Evolutionary conservation across 2,329 filamentous ascomycete species (phyloP).

Genomic region (Neospermospora avenae): DNA sequence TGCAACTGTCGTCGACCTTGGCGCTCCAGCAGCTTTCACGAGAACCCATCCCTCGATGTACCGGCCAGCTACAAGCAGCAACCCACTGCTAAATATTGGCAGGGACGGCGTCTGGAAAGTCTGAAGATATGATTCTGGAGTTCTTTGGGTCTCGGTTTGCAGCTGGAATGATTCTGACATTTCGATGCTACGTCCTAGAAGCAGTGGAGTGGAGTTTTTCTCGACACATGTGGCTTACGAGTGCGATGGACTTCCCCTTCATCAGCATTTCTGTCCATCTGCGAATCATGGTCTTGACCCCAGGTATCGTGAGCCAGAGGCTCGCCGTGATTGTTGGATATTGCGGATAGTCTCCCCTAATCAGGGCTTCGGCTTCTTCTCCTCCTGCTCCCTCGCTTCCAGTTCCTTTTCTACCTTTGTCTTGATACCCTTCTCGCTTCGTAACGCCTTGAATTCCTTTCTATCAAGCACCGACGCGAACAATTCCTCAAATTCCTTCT

Average conservation of each 20-base stretch:
- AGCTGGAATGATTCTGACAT: background rate
- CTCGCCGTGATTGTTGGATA: background rate
- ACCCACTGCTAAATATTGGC: no score
- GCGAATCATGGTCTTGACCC: background rate
- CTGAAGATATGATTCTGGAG: background rate
- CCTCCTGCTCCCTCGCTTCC: background rate
- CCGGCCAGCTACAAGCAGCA: background rate
- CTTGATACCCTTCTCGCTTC: constrained; percentile 18
- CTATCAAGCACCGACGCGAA: constrained; percentile 57
- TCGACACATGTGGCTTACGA: background rate
- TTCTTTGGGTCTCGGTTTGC: background rate
- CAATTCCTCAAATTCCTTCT: constrained; percentile 61
- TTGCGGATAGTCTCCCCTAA: background rate
- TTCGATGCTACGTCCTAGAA: background rate
- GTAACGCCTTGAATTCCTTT: constrained; percentile 44
- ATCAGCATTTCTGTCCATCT: background rate
- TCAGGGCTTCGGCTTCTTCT: constrained; percentile 5
- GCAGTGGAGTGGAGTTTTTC: background rate
- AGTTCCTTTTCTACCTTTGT: constrained; percentile 11
- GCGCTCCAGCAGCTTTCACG: background rate
- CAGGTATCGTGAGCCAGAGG: background rate
- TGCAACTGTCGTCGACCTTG: background rate
- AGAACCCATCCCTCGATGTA: background rate
- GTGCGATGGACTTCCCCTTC: background rate
- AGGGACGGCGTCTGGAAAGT: no score